Base-by-base conservation (phyloP, 73 alveolate genomes). In the Symbiodinium natans region DNA sequence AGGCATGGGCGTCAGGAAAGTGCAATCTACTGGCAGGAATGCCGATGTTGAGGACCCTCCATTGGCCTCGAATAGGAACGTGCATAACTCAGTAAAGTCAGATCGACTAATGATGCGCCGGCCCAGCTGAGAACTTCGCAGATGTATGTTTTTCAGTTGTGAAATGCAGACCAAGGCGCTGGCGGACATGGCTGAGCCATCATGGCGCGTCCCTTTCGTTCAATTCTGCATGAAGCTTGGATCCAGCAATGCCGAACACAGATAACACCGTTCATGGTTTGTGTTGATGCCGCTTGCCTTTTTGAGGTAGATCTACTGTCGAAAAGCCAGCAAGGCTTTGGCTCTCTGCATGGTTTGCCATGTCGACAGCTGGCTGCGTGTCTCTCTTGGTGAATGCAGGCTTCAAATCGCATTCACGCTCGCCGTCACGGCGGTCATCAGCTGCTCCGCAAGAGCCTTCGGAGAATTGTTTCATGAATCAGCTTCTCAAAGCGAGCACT, bases 371-470 rank as follows among this genome's bases (percentile, higher is more conserved):
- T 63, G 31, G 34, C 36, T 21, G 33, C 80, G 9, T 46, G 59
- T 46, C 59, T 6, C 59, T n/a, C n/a, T 52, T 5, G 82, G 27
- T 33, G 42, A 41, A 9, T 19, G 11, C 95, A 89, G 95, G 97
- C 68, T 90, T 41, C 97, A 90, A n/a, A 82, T 90, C 59, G 89
- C 97, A 5, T 90, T 90, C 77, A 42, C 97, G 27, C n/a, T 41
- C 80, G 97, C 83, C 23, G 40, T 90, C 33, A 71, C 80, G 75
- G 97, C 97, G 27, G 77, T 90, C 40, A 41, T 90, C 88, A 90
- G 88, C 80, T 41, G 97, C 80, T 90, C 97, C 41, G 97, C 63
- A 77, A 34, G 52, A 38, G 8, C 48, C 54, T 52, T 11, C 21
- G 41, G 7, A 56, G 75, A 29, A 56, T 56, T 21, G 75, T 21